A percentile compares a stretch with the other conserved stretches of the same genome.
Conservation (phyloP, 257 asterid species). For the Solanum tarapatanum region DNA sequence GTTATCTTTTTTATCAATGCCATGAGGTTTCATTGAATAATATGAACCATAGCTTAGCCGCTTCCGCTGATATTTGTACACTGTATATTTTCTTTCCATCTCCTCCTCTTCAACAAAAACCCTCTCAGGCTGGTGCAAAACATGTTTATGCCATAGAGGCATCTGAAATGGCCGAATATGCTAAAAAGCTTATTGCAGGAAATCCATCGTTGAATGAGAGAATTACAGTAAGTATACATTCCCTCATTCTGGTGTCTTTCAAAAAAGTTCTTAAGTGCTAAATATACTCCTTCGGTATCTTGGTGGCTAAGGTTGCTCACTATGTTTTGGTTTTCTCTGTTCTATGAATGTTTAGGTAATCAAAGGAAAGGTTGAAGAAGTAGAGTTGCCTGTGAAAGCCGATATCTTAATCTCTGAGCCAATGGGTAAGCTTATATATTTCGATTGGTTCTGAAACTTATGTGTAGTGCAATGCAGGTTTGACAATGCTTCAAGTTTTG, state of each 20-base stretch:
- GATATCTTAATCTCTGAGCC: constrained; percentile 98
- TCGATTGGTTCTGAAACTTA: not conserved
- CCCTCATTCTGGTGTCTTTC: not conserved
- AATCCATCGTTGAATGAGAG: constrained; percentile 62
- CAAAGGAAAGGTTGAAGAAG: constrained; percentile 98
- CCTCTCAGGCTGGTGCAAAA: constrained; percentile 84
- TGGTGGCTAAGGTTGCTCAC: not conserved
- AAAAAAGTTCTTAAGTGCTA: not conserved
- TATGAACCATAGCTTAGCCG: constrained; percentile 4
- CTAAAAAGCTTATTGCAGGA: constrained; percentile 78
- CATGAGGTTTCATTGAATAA: not conserved
- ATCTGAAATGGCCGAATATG: constrained; percentile 97
- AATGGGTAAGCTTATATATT: constrained; percentile 58
- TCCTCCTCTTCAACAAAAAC: not conserved
- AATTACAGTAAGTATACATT: constrained; percentile 52
- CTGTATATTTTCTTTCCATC: not conserved
- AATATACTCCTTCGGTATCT: not conserved
- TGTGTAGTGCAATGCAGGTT: not conserved
- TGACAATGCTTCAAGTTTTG: not conserved
- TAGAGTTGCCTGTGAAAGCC: constrained; percentile 86
- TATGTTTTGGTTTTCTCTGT: not conserved
- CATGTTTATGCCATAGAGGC: constrained; percentile 99
- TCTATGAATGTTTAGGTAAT: constrained; percentile 49
- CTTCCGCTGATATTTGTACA: constrained; percentile 4
- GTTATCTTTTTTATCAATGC: constrained; percentile 20